Conservation (phyloP, 164 flowering plant species). For the Stephania cephalantha region DNA sequence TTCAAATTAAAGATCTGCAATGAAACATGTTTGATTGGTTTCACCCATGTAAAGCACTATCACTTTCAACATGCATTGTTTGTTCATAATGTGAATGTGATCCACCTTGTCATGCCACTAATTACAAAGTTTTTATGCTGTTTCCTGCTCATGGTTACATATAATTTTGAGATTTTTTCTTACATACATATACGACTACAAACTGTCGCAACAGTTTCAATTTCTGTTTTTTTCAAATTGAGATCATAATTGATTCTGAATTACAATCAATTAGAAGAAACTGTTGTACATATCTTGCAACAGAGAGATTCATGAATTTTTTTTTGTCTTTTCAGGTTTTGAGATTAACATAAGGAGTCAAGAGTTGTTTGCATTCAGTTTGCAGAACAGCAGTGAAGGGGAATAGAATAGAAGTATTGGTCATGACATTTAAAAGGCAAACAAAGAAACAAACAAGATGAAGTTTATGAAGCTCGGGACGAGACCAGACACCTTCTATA, state of each 20-base stretch:
- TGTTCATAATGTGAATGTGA: not conserved
- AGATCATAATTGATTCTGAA: not conserved
- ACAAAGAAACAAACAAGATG: slow-evolving; percentile 35
- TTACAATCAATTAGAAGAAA: not conserved
- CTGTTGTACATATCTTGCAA: no score
- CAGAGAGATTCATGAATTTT: not conserved
- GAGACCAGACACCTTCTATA: slow-evolving; percentile 73
- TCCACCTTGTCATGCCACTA: not conserved
- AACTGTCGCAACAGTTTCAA: not conserved
- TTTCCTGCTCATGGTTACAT: not conserved
- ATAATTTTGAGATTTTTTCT: not conserved
- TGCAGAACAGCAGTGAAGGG: not conserved
- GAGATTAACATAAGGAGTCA: not conserved
- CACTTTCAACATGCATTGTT: not conserved
- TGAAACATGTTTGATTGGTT: not conserved
- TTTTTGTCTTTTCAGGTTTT: not conserved
- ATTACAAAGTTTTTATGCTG: not conserved
- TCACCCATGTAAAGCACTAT: not conserved
- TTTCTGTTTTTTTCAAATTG: not conserved
- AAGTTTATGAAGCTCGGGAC: slow-evolving; percentile 95
- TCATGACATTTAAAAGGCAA: slow-evolving; percentile 8
- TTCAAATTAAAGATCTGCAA: not conserved
- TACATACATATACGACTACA: not conserved
- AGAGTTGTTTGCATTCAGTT: not conserved
- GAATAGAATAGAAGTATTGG: not conserved